Percentiles rank a stretch among this genome's conserved stretches.
These are phyloP conservation scores for Solanum appendiculatum DNA, from an alignment of 257 asterid species.

Conservation along the genomic window DNA sequence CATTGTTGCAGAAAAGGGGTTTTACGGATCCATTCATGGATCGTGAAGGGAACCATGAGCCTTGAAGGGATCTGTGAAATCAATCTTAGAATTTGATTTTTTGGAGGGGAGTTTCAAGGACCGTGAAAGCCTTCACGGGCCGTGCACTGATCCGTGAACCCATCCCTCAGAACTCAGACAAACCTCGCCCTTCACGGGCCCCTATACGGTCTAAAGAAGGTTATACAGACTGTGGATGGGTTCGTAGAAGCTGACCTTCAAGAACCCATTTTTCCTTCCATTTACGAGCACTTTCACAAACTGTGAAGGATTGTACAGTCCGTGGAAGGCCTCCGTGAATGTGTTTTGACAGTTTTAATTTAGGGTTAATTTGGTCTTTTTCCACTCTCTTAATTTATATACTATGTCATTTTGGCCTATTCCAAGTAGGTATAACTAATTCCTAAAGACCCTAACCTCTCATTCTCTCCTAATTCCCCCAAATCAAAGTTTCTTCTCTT, in stretches of 20 bases:
- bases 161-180: not conserved
- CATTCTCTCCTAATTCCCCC: not conserved
- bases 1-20: too few relatives aligned
- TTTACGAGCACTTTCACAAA: not conserved
- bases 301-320: not conserved
- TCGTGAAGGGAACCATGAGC: too few relatives aligned
- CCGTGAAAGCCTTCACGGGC: too few relatives aligned
- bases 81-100: too few relatives aligned
- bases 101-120: too few relatives aligned
- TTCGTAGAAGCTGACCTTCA: not conserved
- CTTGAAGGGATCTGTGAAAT: too few relatives aligned
- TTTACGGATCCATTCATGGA: too few relatives aligned
- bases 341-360: too few relatives aligned
- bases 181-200: not conserved
- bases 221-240: fast-evolving
- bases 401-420: not conserved
- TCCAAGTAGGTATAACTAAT: not conserved
- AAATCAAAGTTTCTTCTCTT: not conserved
- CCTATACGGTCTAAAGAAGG: too few relatives aligned
- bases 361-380: too few relatives aligned
- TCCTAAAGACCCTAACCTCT: not conserved
- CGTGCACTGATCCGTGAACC: too few relatives aligned
- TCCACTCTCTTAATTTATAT: not conserved
- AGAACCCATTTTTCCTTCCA: not conserved
- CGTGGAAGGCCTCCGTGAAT: not conserved